phyloP scores from a whole-genome alignment of 768 basidiomycete genomes.

The Saitozyma sp. region DNA sequence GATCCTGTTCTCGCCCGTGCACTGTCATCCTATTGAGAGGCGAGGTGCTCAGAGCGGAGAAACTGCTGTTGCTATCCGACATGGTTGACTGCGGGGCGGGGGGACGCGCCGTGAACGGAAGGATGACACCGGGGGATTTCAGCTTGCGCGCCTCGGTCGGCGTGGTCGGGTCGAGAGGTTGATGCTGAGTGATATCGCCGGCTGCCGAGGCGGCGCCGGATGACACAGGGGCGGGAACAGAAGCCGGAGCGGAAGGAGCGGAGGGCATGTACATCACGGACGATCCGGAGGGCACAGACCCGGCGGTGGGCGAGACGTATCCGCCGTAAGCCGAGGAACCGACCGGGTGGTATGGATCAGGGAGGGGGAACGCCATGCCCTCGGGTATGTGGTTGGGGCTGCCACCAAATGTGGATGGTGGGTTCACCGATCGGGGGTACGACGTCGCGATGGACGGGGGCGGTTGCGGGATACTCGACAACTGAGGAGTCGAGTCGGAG shows the following conservation, averaged over 20 bases:
- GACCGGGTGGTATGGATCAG: not conserved
- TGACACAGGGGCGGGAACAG: too few relatives aligned
- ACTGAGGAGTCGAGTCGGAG: not conserved
- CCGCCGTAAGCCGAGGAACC: not conserved
- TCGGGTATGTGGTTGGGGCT: not conserved
- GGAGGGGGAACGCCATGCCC: not conserved
- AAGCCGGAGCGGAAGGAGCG: too few relatives aligned
- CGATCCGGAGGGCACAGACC: not conserved
- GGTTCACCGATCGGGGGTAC: constrained; percentile 3
- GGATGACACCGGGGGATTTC: not conserved
- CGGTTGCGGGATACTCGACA: constrained; percentile 8
- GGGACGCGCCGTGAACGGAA: constrained; percentile 5
- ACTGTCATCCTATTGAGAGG: not conserved
- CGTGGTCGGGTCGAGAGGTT: not conserved
- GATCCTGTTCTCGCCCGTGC: constrained; percentile 10
- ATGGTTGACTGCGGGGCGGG: not conserved
- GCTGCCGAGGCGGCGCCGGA: too few relatives aligned
- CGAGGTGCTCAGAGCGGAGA: not conserved
- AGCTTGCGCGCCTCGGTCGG: not conserved
- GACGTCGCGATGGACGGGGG: constrained; percentile 12
- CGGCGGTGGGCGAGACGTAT: not conserved
- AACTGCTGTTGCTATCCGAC: not conserved
- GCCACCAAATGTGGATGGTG: not conserved
- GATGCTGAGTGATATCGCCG: not conserved
- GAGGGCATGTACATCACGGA: not conserved